Base-by-base conservation (phyloP, 2,329 filamentous ascomycete species). In the Trichoderma oligosporum region DNA sequence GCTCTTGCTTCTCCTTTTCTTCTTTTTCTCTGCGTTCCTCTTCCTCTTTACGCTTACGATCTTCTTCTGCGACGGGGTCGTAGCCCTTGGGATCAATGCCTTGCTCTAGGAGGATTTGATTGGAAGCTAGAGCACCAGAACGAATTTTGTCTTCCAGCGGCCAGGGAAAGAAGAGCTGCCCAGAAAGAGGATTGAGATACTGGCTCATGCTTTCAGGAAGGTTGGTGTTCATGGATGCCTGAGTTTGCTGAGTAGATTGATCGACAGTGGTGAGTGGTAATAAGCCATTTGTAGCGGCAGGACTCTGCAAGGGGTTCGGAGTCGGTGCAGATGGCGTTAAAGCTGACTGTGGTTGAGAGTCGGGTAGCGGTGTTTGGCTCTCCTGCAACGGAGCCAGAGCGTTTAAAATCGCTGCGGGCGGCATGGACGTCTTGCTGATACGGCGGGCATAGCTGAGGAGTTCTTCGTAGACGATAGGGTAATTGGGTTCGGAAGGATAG, bases 361-460 rank as follows among this genome's bases (percentile, higher is more conserved):
- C 71, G 2, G 65, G 64, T 7, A 61, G 58, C 4, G 71, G 70
- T 0, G 70, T 72, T 46, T 71, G 70, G 4, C 47, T 60, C 12
- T 66, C 69, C 1, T 69, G 66, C 3, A 65, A 61, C 1, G 69
- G 58, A 18, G 69, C 65, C 18, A 73, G 56, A 20, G 72, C 68
- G 61, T 78, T 77, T 11, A 76, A 70, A 47, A 76, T 75, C 45
- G 75, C 74, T 0, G 82, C 82, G 0, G 86, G 86, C 0, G 90
- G 89, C 11, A 91, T 79, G 0, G 90, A 93, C 62, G 86, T 91
- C 68, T 86, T 88, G 70, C 86, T 88, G 67, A 95, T 94, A 62
- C 86, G 85, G 41, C 87, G 86, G 20, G 89, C 90, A 69, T 90
- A 94, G 61, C 78, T 80, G 20, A 95, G 83, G 0, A 95, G 82